Evolutionary conservation across 148 eudicot species (phyloP).

Genomic region (Rhododendron vialii): DNA sequence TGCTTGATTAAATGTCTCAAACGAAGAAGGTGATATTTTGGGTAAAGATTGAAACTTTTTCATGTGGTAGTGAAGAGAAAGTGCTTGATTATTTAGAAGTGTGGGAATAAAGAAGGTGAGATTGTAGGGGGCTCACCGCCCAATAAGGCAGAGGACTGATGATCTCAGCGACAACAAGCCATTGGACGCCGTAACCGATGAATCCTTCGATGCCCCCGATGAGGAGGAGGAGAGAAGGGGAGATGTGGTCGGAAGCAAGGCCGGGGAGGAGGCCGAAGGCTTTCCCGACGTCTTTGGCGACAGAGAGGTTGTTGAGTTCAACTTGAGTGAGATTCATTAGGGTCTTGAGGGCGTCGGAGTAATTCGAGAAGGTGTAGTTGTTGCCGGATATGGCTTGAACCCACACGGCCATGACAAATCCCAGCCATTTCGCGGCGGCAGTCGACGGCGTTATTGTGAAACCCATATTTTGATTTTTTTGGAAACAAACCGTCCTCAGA

Average conservation of each 20-base stretch:
- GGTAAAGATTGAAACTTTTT: not conserved
- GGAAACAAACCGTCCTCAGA: not conserved
- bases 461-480: not conserved
- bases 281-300: constrained; percentile 70
- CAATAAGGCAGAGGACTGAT: constrained; percentile 61
- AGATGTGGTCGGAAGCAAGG: constrained; percentile 44
- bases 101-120: not conserved
- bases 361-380: constrained; percentile 69
- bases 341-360: constrained; percentile 56
- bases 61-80: not conserved
- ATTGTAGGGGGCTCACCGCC: constrained; percentile 33
- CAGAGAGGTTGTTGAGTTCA: constrained; percentile 51
- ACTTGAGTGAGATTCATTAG: constrained; percentile 56
- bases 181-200: constrained; percentile 67
- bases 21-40: not conserved
- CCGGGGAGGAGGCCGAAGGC: constrained; percentile 72
- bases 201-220: constrained; percentile 60
- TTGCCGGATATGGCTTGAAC: constrained; percentile 72
- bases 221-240: constrained; percentile 44
- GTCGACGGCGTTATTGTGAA: constrained; percentile 12
- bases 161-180: constrained; percentile 57
- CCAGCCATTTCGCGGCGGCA: constrained; percentile 55
- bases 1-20: not conserved
- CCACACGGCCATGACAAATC: constrained; percentile 73
- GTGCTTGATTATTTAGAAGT: not conserved